These are phyloP conservation scores for Henckelia pumila DNA, from an alignment of 257 asterid genomes.

Conservation along the genomic window DNA sequence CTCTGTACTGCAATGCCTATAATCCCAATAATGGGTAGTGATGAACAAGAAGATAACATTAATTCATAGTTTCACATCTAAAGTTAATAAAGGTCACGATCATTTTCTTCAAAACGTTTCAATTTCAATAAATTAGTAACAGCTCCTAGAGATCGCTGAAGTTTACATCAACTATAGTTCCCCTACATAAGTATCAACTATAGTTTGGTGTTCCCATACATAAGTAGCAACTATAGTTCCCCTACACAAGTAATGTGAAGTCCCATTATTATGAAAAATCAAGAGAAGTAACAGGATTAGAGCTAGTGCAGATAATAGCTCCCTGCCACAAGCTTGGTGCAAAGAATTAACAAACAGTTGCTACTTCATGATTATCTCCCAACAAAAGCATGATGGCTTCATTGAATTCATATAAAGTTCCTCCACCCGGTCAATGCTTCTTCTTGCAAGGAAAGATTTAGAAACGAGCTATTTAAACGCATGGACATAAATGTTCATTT, in stretches of 20 bases:
- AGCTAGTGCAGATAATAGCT: background rate
- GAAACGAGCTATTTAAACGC: background rate
- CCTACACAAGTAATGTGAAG: background rate
- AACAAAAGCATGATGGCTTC: background rate
- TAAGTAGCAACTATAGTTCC: background rate
- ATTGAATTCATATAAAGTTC: background rate
- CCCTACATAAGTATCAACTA: background rate
- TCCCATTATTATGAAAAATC: background rate
- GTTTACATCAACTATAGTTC: no score
- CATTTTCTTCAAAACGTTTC: background rate
- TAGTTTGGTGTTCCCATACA: background rate
- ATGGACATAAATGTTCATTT: background rate
- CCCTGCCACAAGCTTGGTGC: background rate
- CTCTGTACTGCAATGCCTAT: slow-evolving; percentile 86
- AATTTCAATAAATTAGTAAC: background rate
- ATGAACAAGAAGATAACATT: background rate
- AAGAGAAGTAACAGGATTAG: background rate
- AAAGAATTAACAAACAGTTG: background rate
- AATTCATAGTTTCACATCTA: no score
- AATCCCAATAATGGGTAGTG: background rate
- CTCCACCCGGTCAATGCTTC: background rate
- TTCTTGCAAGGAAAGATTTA: background rate
- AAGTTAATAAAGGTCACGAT: background rate
- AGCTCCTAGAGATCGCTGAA: background rate
- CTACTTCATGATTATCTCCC: background rate